Evolutionary conservation across 2,329 filamentous ascomycete species (phyloP).

Genomic region (Fonsecaea nubica): DNA sequence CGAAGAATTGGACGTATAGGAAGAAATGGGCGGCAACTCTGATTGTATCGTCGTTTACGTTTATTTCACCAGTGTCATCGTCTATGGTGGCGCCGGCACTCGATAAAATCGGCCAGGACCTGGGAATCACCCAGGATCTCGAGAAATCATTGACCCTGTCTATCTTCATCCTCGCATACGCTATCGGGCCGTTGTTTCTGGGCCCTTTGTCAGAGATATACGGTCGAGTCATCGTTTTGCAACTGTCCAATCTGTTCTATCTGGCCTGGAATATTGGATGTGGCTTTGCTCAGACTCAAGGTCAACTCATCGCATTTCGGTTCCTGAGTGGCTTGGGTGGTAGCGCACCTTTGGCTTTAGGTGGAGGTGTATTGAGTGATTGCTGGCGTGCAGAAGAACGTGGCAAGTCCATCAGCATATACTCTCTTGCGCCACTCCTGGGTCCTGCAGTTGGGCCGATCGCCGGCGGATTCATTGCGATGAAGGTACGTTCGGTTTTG

Average conservation of each 20-base stretch:
- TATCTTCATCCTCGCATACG: conserved; percentile 63
- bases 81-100: conserved; percentile 65
- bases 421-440: conserved; percentile 68
- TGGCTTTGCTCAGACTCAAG: conserved; percentile 60
- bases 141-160: conserved; percentile 59
- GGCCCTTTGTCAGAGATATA: conserved; percentile 64
- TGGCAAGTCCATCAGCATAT: conserved; percentile 67
- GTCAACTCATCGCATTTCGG: conserved; percentile 63
- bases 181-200: conserved; percentile 59
- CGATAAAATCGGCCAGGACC: conserved; percentile 59
- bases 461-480: conserved; percentile 68
- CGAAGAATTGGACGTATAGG: conserved; percentile 61
- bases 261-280: conserved; percentile 67
- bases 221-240: conserved; percentile 61
- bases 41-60: conserved; percentile 63
- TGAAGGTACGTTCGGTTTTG: conserved; percentile 46
- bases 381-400: conserved; percentile 67
- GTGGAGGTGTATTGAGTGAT: conserved; percentile 61
- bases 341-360: conserved; percentile 61
- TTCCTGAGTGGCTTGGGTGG: conserved; percentile 66
- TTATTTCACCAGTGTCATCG: conserved; percentile 69
- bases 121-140: conserved; percentile 58
- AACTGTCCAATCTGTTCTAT: conserved; percentile 62
- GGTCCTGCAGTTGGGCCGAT: conserved; percentile 72
- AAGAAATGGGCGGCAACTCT: conserved; percentile 66